Percentiles rank a stretch among this genome's conserved stretches.
Conservation (phyloP, 106 monocot species). For the Dactylorhiza incarnata region DNA sequence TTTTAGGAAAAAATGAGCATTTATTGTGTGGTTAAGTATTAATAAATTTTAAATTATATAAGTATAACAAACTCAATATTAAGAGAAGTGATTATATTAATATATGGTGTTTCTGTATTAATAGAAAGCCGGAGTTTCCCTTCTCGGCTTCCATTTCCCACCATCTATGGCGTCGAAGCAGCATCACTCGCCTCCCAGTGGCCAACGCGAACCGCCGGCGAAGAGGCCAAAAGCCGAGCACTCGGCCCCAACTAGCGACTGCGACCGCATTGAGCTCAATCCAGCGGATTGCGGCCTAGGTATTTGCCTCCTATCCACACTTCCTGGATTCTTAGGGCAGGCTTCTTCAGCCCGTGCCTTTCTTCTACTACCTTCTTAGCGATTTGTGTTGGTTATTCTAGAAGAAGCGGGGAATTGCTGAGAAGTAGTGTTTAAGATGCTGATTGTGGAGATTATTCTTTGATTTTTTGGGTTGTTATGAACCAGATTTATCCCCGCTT, state of each 20-base stretch:
- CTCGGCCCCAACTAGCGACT: background rate
- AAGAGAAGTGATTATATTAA: no score
- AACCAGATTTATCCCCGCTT: no score
- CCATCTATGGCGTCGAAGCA: constrained; percentile 18
- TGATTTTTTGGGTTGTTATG: background rate
- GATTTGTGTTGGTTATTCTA: background rate
- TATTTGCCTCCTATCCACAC: background rate
- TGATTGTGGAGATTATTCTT: background rate
- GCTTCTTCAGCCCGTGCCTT: background rate
- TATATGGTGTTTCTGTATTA: background rate
- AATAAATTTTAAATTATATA: no score
- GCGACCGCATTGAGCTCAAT: constrained; percentile 39
- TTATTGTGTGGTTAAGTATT: no score
- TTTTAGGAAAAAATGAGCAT: no score
- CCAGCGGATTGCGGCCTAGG: constrained; percentile 67
- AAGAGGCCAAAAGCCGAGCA: constrained; percentile 21
- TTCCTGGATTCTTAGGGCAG: background rate
- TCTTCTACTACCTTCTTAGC: background rate
- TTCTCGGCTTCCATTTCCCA: background rate
- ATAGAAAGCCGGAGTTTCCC: background rate
- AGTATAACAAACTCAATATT: no score
- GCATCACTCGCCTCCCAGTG: constrained; percentile 5
- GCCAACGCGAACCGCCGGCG: constrained; percentile 15
- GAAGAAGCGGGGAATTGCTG: background rate
- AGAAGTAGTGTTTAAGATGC: background rate